phyloP scores from a whole-genome alignment of 2,329 filamentous ascomycete species.

The Aspergillus brasiliensis region DNA sequence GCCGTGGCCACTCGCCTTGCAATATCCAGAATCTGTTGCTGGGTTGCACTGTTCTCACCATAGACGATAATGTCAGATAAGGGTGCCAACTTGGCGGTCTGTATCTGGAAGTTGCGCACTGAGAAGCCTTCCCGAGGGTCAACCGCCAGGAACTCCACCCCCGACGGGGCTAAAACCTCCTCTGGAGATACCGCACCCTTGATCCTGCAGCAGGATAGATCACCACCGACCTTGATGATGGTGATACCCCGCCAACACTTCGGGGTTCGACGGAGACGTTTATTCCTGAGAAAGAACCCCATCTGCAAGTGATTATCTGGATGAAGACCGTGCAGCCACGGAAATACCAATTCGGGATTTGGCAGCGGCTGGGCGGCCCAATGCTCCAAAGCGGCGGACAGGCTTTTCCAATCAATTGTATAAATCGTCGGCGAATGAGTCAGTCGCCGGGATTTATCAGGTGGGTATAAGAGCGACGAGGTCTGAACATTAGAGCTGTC shows the following conservation, averaged over 20 bases:
- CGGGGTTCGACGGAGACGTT: conserved; percentile 70
- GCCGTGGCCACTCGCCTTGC: conserved; percentile 69
- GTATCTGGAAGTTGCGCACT: conserved; percentile 96
- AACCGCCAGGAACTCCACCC: conserved; percentile 71
- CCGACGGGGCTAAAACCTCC: conserved; percentile 68
- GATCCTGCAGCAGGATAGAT: conserved; percentile 71
- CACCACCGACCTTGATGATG: conserved; percentile 84
- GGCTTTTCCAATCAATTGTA: conserved; percentile 67
- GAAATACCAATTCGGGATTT: conserved; percentile 83
- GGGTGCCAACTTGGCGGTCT: conserved; percentile 81
- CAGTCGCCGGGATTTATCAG: conserved; percentile 62
- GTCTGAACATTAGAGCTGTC: conserved; percentile 58
- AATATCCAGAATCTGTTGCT: conserved; percentile 66
- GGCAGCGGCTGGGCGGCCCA: conserved; percentile 78
- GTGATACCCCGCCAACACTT: conserved; percentile 78
- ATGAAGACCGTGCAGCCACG: conserved; percentile 93
- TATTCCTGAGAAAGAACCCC: conserved; percentile 81
- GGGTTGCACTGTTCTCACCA: conserved; percentile 67
- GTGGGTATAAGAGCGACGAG: conserved; percentile 74
- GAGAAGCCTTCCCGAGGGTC: conserved; percentile 92
- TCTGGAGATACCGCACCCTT: conserved; percentile 84
- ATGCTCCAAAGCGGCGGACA: conserved; percentile 75
- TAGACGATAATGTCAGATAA: conserved; percentile 94
- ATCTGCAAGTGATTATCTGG: conserved; percentile 85
- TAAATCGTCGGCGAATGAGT: conserved; percentile 66